Evolutionary conservation across 306 rosid genomes (phyloP), one percentile per base, ranked within the genome.

Genomic region (Cyclanthera cordifolia): DNA sequence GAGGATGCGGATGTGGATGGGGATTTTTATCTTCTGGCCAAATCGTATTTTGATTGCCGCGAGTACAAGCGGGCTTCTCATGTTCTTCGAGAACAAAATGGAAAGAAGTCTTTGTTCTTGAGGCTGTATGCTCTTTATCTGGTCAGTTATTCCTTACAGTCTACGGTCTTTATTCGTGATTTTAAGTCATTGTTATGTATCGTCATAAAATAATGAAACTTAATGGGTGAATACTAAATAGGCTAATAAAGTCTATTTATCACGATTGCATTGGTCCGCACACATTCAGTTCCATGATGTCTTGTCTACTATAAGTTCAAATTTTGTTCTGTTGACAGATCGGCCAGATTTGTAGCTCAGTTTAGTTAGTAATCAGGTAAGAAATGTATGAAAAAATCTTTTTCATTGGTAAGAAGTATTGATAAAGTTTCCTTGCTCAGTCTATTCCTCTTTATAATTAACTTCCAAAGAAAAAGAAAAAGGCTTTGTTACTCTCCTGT

Each of bases 11-110:
- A 81, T n/a, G 85, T 87, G 9, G 96, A 86, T 69, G 86, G 80
- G 30, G 96, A 88, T 69, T 83, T 83, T 46, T 93, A 89, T 82
- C 91, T 90, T 28, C 78, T 90, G 76, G 99, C 99, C 2, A 90
- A 90, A 83, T 80, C 96, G 9, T 90, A 86, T 68, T 90, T 93
- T 27, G 95, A 93, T 48, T 87, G 96, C 76, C 84, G 96, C 2
- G 96, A 93, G 77, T 93, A 89, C 69, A 89, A 68, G 67, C 80
- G 99, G 74, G 95, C 96, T 52, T 88, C 99, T 4, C 99, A 90
- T 53, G 94, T 84, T 66, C 90, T 93, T 27, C 90, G 95, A 2
- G 94, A 86, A 72, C 96, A 93, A 67, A 79, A 56, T 2, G 94
- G 88, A 49, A 84, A 88, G 65, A 93, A 90, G 61, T 86, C 95